phyloP scores from a whole-genome alignment of 2,329 filamentous ascomycete species.

The Aspergillus alliaceus region DNA sequence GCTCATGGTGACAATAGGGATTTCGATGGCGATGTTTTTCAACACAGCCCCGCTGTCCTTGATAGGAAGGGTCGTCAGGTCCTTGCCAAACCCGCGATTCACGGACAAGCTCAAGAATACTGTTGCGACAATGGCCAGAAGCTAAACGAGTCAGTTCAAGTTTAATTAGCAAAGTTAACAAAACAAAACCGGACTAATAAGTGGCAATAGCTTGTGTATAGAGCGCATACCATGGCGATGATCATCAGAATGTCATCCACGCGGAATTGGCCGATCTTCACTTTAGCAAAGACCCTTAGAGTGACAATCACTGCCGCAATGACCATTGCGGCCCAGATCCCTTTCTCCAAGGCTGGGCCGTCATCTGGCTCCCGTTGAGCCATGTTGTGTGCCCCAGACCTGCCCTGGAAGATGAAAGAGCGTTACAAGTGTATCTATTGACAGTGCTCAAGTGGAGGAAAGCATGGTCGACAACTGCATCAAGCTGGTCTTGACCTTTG shows the following conservation, averaged over 20 bases:
- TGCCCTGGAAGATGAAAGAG: background rate
- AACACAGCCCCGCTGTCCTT: conserved; percentile 20
- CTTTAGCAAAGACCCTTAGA: conserved; percentile 28
- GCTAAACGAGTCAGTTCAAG: background rate
- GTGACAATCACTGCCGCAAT: conserved; percentile 27
- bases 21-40: conserved; percentile 28
- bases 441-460: background rate
- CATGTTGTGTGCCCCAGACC: background rate
- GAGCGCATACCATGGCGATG: conserved; percentile 24
- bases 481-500: background rate
- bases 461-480: background rate
- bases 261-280: conserved; percentile 29
- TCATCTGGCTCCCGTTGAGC: background rate
- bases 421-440: background rate
- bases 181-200: no score
- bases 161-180: no score
- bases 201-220: no score
- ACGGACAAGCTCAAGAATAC: conserved; percentile 26
- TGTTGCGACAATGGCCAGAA: conserved; percentile 23
- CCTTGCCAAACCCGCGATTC: conserved; percentile 27
- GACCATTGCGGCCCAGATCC: conserved; percentile 29
- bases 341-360: conserved; percentile 23
- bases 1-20: conserved; percentile 30
- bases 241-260: conserved; percentile 33
- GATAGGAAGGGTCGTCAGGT: conserved; percentile 13